A percentile compares a stretch with the other conserved stretches of the same genome.
These are phyloP conservation scores for Auricularia cornea DNA, from an alignment of 768 basidiomycete genomes.

Conservation along the genomic window DNA sequence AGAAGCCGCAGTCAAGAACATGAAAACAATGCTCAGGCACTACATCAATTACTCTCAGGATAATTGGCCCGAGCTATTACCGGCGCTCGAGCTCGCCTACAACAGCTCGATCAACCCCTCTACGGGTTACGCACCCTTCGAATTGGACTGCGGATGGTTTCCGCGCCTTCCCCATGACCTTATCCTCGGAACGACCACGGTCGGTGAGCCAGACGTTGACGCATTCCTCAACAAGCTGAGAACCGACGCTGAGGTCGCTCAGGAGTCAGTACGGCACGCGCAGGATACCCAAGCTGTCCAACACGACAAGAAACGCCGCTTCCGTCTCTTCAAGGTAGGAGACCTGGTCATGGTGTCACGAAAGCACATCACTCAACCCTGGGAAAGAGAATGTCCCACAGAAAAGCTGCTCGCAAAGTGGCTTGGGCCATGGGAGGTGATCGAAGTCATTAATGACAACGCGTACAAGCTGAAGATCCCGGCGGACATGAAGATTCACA, in stretches of 20 bases:
- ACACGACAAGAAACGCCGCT: slow-evolving; percentile 4
- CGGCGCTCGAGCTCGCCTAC: slow-evolving; percentile 25
- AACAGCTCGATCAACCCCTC: slow-evolving; percentile 21
- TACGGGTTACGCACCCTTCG: slow-evolving; percentile 24
- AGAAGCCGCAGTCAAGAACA: slow-evolving; percentile 9
- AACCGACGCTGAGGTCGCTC: slow-evolving; percentile 19
- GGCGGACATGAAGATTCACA: slow-evolving; percentile 15
- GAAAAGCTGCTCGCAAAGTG: slow-evolving; percentile 20
- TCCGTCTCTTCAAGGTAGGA: slow-evolving; percentile 16
- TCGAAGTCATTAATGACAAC: slow-evolving; percentile 9
- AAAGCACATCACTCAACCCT: neutral
- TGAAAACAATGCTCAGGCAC: slow-evolving; percentile 6
- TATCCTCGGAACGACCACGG: slow-evolving; percentile 1
- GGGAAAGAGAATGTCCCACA: neutral
- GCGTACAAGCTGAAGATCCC: slow-evolving; percentile 18
- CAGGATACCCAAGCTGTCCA: neutral
- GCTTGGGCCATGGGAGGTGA: slow-evolving; percentile 22
- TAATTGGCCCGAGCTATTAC: slow-evolving; percentile 26
- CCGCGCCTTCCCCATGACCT: neutral
- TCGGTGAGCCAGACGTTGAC: slow-evolving; percentile 2
- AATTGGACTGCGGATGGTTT: neutral
- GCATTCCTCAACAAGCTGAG: slow-evolving; percentile 7
- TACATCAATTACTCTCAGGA: slow-evolving; percentile 21
- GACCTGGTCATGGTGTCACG: slow-evolving; percentile 29
- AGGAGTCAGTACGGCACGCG: slow-evolving; percentile 23